A percentile compares a stretch with the other conserved stretches of the same genome.
Conservation (phyloP, 495 filamentous ascomycete species). For the Aspergillus conjunctus region DNA sequence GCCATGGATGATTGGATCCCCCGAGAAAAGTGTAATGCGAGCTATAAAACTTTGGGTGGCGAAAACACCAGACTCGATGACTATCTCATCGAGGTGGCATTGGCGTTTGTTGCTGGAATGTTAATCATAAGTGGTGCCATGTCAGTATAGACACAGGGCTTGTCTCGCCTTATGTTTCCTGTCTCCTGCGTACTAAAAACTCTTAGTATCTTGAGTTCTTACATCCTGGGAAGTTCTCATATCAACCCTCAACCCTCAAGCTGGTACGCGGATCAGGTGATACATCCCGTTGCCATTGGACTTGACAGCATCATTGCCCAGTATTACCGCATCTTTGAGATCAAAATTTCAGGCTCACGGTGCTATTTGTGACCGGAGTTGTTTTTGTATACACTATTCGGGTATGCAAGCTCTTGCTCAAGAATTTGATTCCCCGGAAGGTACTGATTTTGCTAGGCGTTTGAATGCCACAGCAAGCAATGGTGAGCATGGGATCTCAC, state of each 20-base stretch:
- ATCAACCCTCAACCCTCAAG: slow-evolving; percentile 24
- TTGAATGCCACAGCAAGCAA: slow-evolving; percentile 26
- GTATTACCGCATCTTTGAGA: slow-evolving; percentile 26
- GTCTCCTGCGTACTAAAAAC: background rate
- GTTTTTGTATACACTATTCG: slow-evolving; percentile 25
- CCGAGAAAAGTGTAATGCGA: too few species aligned
- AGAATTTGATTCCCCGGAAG: background rate
- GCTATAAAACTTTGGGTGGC: slow-evolving; percentile 11
- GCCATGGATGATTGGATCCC: too few species aligned
- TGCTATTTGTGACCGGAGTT: slow-evolving; percentile 8
- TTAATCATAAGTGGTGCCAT: slow-evolving; percentile 25
- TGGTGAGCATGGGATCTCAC: slow-evolving; percentile 27
- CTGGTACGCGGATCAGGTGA: slow-evolving; percentile 27
- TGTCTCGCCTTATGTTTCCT: background rate
- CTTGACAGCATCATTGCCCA: slow-evolving; percentile 21
- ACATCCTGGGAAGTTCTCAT: slow-evolving; percentile 15
- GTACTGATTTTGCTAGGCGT: slow-evolving; percentile 17
- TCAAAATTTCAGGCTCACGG: slow-evolving; percentile 13
- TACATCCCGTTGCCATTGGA: slow-evolving; percentile 25
- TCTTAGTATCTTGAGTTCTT: slow-evolving; percentile 18
- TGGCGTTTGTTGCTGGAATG: slow-evolving; percentile 23
- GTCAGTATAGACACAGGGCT: slow-evolving; percentile 23
- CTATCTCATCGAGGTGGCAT: slow-evolving; percentile 19
- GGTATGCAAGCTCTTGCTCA: slow-evolving; percentile 1
- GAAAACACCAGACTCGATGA: slow-evolving; percentile 21